Conservation (phyloP, 179 eudicot species). For the Dionaea muscipula region DNA sequence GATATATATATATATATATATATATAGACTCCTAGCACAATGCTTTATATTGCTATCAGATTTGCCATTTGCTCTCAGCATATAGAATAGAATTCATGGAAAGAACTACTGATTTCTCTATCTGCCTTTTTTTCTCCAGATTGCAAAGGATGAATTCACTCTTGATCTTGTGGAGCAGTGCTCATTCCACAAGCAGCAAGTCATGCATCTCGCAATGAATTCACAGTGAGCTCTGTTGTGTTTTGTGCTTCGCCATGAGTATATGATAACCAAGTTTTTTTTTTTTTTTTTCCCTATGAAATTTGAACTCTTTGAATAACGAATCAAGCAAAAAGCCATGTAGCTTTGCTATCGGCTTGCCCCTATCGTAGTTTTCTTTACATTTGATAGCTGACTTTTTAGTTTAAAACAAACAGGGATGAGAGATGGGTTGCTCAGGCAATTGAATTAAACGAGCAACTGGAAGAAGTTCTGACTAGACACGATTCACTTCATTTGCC, state of each 20-base stretch:
- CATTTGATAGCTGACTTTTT: background rate
- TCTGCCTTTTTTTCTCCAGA: slow-evolving; percentile 24
- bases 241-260: background rate
- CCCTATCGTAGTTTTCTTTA: background rate
- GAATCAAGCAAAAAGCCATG: too few species aligned
- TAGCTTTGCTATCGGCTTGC: background rate
- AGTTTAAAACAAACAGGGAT: slow-evolving; percentile 29
- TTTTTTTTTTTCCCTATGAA: background rate
- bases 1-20: background rate
- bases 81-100: background rate
- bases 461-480: slow-evolving; percentile 51
- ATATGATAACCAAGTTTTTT: background rate
- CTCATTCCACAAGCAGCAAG: slow-evolving; percentile 77
- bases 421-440: slow-evolving; percentile 67
- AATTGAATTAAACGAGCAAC: slow-evolving; percentile 75
- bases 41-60: too few species aligned
- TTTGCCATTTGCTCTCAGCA: background rate
- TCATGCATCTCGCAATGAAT: slow-evolving; percentile 78
- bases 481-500: slow-evolving; percentile 53
- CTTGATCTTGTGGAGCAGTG: slow-evolving; percentile 97
- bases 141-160: slow-evolving; percentile 88
- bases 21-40: too few species aligned
- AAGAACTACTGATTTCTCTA: background rate
- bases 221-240: slow-evolving; percentile 41
- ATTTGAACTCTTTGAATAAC: too few species aligned